Conservation (phyloP, 148 eudicot species). For the Diospyros kaki region DNA sequence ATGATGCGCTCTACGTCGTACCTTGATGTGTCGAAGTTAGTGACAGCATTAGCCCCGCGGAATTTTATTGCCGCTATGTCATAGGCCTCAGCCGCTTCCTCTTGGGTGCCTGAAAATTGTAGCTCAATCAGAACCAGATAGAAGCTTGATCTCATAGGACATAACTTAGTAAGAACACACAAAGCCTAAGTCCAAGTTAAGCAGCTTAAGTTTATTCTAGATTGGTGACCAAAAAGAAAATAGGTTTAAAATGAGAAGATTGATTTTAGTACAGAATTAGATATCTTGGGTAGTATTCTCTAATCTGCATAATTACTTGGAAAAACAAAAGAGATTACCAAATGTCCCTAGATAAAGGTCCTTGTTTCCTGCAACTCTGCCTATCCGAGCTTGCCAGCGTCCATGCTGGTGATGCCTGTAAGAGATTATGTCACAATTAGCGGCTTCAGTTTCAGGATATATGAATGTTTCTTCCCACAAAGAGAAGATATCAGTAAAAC, state of each 20-base stretch:
- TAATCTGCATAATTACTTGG: too few species aligned
- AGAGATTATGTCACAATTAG: conserved; percentile 12
- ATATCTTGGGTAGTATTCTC: too few species aligned
- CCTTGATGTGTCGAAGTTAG: conserved; percentile 73
- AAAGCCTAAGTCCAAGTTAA: too few species aligned
- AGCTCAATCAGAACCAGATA: neutral
- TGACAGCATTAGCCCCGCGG: conserved; percentile 76
- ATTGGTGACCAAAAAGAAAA: too few species aligned
- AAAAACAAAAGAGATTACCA: conserved; percentile 43
- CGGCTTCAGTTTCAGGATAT: neutral
- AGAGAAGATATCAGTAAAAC: neutral
- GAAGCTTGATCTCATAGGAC: too few species aligned
- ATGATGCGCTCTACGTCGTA: conserved; percentile 85
- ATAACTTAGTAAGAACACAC: too few species aligned
- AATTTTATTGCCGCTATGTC: conserved; percentile 92
- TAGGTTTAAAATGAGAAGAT: neutral
- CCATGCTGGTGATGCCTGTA: conserved; percentile 97
- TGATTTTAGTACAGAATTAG: too few species aligned
- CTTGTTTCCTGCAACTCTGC: conserved; percentile 93
- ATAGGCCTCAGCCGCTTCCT: conserved; percentile 98
- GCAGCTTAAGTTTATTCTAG: too few species aligned
- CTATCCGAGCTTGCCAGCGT: conserved; percentile 97
- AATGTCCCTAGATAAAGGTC: conserved; percentile 94
- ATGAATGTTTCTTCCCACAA: neutral
- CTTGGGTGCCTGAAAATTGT: conserved; percentile 67